Conservation (phyloP, 2,329 filamentous ascomycete species). For the Xylariomycetidae sp. region DNA sequence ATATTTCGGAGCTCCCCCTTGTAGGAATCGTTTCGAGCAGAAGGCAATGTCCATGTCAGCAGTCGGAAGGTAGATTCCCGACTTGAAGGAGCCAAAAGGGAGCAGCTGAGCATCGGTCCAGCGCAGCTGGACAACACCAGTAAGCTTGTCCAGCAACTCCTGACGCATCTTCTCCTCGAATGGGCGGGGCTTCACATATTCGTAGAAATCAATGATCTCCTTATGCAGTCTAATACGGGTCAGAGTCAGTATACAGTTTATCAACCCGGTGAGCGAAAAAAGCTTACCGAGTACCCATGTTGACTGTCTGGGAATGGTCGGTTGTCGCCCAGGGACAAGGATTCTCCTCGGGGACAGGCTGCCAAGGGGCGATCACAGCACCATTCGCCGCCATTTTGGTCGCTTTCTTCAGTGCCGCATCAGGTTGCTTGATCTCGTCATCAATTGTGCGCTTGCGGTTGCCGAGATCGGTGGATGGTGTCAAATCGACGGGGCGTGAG, state of each 20-base stretch:
- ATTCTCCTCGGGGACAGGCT: constrained; percentile 33
- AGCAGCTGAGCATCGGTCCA: constrained; percentile 59
- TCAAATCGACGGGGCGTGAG: constrained; percentile 22
- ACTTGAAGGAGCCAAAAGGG: constrained; percentile 91
- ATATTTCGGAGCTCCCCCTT: constrained; percentile 42
- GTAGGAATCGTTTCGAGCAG: constrained; percentile 53
- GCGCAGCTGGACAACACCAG: constrained; percentile 48
- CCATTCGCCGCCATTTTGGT: constrained; percentile 45
- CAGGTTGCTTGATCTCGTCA: constrained; percentile 58
- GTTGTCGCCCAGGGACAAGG: constrained; percentile 57
- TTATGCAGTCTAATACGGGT: constrained; percentile 63
- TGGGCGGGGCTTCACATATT: constrained; percentile 69
- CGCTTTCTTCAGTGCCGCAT: constrained; percentile 45
- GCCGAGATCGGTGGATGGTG: constrained; percentile 44
- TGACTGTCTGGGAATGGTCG: constrained; percentile 48
- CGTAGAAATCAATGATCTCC: constrained; percentile 84
- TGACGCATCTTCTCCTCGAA: constrained; percentile 73
- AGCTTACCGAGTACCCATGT: constrained; percentile 52
- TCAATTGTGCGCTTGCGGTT: constrained; percentile 70
- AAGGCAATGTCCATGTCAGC: constrained; percentile 94
- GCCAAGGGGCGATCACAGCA: constrained; percentile 48
- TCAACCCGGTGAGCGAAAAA: neutral
- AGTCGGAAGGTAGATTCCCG: constrained; percentile 63
- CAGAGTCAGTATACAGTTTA: constrained; percentile 1
- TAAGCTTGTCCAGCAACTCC: constrained; percentile 65